Evolutionary conservation across 805 yeast species (phyloP), one percentile per base, ranked within the genome.

Genomic region (baker's yeast (Saccharomyces cerevisiae)): DNA sequence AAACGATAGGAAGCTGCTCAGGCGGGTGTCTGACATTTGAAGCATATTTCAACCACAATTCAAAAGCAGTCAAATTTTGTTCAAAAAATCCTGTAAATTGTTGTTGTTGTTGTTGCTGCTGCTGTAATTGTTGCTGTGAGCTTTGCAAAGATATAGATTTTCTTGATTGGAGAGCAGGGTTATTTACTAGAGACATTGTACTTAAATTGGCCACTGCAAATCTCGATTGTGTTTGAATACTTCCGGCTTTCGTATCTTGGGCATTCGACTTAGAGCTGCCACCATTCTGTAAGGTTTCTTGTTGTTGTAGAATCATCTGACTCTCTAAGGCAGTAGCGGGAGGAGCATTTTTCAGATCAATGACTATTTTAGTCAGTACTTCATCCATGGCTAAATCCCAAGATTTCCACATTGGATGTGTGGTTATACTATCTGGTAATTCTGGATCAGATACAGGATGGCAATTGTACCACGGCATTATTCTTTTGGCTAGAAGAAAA

Each of bases 371-470:
- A 2, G 88, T 81, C 48, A 94, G 73, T 3, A 95, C 95, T 66
- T 94, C 97, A 67, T 94, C 98, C 46, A 94, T 85, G 0, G 99
- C 97, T 58, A 94, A 75, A 66, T 94, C 98, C 98, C 99, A 94
- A 0, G 97, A 85, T 55, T 89, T 94, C 99, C 99, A 94, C 88
- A 94, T 84, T 4, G 95, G 83, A 66, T 94, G 97, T 57, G 81
- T 79, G 49, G 87, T 82, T 5, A 84, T 80, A 13, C 82, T 74
- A 53, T 89, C 94, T 0, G 99, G 98, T 41, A 94, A 73, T 9
- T 87, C 89, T 0, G 99, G 99, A 58, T 89, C 95, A 17, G 96
- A 89, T 2, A 91, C 83, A 1, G 99, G 98, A 65, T 90, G 95
- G 67, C 97, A 91, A 56, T 91, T 90, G 60, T 87, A 84, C 62